phyloP scores from a whole-genome alignment of 1,284 basidiomycete genomes.

The Peniophora sp. region DNA sequence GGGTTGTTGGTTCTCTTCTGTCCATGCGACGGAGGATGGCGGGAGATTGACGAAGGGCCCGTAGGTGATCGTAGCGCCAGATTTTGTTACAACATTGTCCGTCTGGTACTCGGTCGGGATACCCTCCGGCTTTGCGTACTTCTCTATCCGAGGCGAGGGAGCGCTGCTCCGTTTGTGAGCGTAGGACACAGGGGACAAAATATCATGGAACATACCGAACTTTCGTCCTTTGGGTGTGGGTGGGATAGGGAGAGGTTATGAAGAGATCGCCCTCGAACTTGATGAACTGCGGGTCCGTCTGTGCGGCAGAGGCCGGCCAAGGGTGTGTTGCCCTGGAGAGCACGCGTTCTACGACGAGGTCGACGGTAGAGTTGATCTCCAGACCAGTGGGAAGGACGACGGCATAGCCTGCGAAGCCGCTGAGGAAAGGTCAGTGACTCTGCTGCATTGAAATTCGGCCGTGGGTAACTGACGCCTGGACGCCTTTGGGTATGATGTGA shows the following conservation, averaged over 20 bases:
- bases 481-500: slow-evolving; percentile 40
- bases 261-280: slow-evolving; percentile 71
- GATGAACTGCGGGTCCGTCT: slow-evolving; percentile 76
- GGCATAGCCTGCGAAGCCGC: slow-evolving; percentile 30
- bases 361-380: slow-evolving; percentile 50
- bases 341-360: slow-evolving; percentile 69
- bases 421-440: slow-evolving; percentile 10
- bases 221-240: slow-evolving; percentile 79
- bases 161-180: slow-evolving; percentile 45
- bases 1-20: slow-evolving; percentile 52
- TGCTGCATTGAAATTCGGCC: no score
- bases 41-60: slow-evolving; percentile 80
- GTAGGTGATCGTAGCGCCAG: slow-evolving; percentile 77
- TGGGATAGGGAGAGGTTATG: slow-evolving; percentile 78
- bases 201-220: slow-evolving; percentile 50
- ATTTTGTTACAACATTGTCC: slow-evolving; percentile 60
- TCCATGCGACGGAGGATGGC: slow-evolving; percentile 49
- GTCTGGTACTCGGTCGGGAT: slow-evolving; percentile 43
- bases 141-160: slow-evolving; percentile 58
- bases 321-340: slow-evolving; percentile 72
- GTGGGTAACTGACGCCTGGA: slow-evolving; percentile 48
- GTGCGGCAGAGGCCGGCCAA: slow-evolving; percentile 66
- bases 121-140: slow-evolving; percentile 56
- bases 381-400: slow-evolving; percentile 37
- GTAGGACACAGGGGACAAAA: no score